Evolutionary conservation across 306 rosid species (phyloP), one percentile per base, ranked within the genome.

Genomic region (Trifolium repens): DNA sequence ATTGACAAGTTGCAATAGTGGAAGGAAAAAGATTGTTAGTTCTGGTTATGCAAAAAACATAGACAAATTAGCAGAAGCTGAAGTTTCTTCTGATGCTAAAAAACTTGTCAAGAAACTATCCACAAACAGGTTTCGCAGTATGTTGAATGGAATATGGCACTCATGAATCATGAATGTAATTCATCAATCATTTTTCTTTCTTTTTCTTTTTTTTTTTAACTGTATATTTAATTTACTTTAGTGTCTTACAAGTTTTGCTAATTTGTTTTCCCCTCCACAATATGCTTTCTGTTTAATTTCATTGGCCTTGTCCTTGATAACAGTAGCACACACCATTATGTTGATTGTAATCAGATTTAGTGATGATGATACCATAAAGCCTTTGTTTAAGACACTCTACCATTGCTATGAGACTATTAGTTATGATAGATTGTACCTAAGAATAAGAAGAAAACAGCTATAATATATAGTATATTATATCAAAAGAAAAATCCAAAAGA

Each of bases 131-230:
- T 93, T 93, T 75, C 88, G 97, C 62, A 87, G 78, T 43, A 68
- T 93, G 87, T 81, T 93, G 7, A 89, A 74, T 83, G 96, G 94
- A 84, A 83, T 93, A 73, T 93, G 98, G 98, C 89, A 91, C 78
- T 89, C 88, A 64, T 87, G 89, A 91, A 76, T 89, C 88, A 64
- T 87, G 89, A 91, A 76, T 88, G 81, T 72, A 39, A 73, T 83
- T 72, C 81, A 34, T 60, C 67, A 61, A 61, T 78, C 39, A n/a
- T 49, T 83, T 82, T 70, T 63, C 63, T 4, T 55, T 37, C 9
- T 16, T 46, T 68, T 37, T 37, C 40, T 37, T 39, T 39, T 5
- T 39, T 5, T 67, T 74, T 74, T 82, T 57, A 80, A 84, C 80
- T 89, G 92, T 85, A 93, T 82, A 90, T 87, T 88, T 50, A 50